These are phyloP conservation scores for Shiraia bambusicola DNA, from an alignment of 2,329 filamentous ascomycete genomes.

Conservation along the genomic window DNA sequence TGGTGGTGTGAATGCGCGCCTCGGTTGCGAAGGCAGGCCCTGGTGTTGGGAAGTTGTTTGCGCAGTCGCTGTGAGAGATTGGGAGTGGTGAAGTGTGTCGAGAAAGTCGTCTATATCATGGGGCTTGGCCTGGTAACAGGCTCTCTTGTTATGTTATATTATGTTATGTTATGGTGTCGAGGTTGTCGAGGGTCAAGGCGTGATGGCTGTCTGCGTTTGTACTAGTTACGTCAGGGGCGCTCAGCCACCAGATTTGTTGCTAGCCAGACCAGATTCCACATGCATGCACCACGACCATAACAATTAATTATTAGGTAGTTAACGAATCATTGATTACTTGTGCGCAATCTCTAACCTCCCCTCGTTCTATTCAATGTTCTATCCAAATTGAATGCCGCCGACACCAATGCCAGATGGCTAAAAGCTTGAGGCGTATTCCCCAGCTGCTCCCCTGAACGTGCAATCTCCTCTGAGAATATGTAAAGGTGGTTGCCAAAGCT, in stretches of 20 bases:
- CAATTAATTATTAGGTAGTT: no score
- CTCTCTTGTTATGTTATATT: not conserved
- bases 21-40: constrained; percentile 5
- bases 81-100: not conserved
- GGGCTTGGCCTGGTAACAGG: not conserved
- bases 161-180: not conserved
- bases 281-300: constrained; percentile 16
- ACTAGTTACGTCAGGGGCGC: constrained; percentile 19
- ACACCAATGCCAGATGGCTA: constrained; percentile 73
- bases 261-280: constrained; percentile 1
- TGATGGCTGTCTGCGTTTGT: no score
- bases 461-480: constrained; percentile 80
- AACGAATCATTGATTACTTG: no score
- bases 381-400: constrained; percentile 74
- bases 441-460: constrained; percentile 71
- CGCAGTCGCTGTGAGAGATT: not conserved
- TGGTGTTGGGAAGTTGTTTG: not conserved
- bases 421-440: constrained; percentile 81
- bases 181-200: constrained; percentile 1
- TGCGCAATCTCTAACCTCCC: not conserved
- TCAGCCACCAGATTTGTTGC: constrained; percentile 11
- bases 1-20: constrained; percentile 3
- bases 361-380: constrained; percentile 40
- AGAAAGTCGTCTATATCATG: not conserved
- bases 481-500: constrained; percentile 73